Evolutionary conservation across 371 early-diverging fungal genomes (phyloP), one percentile per base, ranked within the genome.

Genomic region (Zancudomyces culisetae): DNA sequence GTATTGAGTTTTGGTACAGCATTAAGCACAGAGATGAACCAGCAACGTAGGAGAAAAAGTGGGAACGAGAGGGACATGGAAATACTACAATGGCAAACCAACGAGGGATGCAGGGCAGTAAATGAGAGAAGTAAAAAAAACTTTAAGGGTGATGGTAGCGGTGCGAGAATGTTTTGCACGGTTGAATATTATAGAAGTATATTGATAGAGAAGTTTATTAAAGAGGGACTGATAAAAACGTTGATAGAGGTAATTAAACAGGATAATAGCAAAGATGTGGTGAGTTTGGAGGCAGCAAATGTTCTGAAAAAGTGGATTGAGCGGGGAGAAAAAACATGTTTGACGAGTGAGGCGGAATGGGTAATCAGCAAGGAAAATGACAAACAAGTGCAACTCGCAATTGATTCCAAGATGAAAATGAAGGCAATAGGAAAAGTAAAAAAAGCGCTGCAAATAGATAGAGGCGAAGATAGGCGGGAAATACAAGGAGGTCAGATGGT

Each of bases 181-280:
- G 59, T 64, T 27, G 66, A 66, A 41, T 66, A 62, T 49, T 45
- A 61, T 52, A 60, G 66, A 27, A 66, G 66, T 8, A 43, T 66
- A 23, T 52, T 66, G 26, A 53, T 66, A 24, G 59, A 56, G 47
- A 41, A 59, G 27, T 61, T 66, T 39, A 52, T 66, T 27, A 66
- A 66, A 23, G 58, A 60, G 27, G 66, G 66, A 18, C 48, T 66
- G 19, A 57, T 66, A 3, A 58, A 66, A 26, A 46, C 66, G 3
- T 52, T 66, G 52, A 53, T 61, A 3, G 13, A 43, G 2, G 61
- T 55, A 3, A 41, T 63, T 3, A 42, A 56, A 27, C n/a, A n/a
- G n/a, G n/a, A n/a, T n/a, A n/a, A n/a, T n/a, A 51, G 47, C 41
- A 20, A 24, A 26, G 60, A 55, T 47, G 40, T 59, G n/a, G 66